Base-by-base conservation (phyloP, 345 rosid genomes). In the Populus ilicifolia region DNA sequence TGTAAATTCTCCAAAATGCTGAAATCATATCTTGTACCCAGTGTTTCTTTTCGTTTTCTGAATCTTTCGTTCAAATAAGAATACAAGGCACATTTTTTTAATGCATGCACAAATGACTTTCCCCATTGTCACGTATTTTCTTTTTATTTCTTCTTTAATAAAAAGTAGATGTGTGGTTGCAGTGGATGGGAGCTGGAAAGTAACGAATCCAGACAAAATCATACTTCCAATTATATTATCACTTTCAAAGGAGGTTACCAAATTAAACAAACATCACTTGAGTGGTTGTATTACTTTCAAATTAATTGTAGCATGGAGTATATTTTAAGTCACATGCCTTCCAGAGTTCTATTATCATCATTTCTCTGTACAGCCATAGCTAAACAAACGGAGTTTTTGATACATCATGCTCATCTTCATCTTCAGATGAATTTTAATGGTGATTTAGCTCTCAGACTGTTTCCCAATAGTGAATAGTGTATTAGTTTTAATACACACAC, bases 241-340 rank as follows among this genome's bases (percentile, higher is more conserved):
- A 80, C 75, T 70, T 73, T 70, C 75, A 70, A 74, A 73, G 80
- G 67, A 63, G 83, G 81, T 61, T 64, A 41, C 20, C 56, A 4
- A 36, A 64, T 73, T 77, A 74, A 77, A 77, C 43, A 70, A 79
- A 76, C 69, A 71, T n/a, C 67, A 54, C 77, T 69, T 78, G 43
- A 77, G 80, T 78, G 83, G 83, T 73, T 83, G 69, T 78, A 25
- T 69, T 44, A 23, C 87, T 84, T 84, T 74, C 27, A 36, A 79
- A 80, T 77, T 72, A 72, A 69, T 71, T 79, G 75, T 30, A 62
- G 69, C 50, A 52, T 78, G 65, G 81, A 79, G 80, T 84, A 29
- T 61, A 30, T 39, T 61, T 17, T 10, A 83, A 83, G 84, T 52
- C 84, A 79, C 80, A 83, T 77, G 76, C 64, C 72, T 59, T n/a